A percentile compares a stretch with the other conserved stretches of the same genome.
Conservation (phyloP, 257 asterid species). For the Gynochthodes officinalis region DNA sequence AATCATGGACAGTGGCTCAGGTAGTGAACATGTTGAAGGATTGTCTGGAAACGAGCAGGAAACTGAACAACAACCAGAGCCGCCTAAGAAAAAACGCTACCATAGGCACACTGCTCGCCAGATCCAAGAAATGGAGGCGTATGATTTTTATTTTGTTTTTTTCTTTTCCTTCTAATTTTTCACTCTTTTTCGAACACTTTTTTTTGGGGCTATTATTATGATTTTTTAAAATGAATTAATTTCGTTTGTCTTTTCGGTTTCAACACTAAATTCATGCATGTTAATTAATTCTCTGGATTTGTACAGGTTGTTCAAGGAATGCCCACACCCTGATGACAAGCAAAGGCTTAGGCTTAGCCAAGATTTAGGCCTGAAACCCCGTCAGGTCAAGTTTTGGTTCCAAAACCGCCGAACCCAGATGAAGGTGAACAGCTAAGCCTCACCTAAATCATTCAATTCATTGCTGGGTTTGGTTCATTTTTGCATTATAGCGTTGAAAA, state of each 20-base stretch:
- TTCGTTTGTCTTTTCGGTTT: neutral
- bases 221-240: neutral
- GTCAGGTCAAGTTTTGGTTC: conserved; percentile 98
- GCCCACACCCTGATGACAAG: conserved; percentile 97
- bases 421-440: conserved; percentile 49
- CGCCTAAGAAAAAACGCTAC: conserved; percentile 70
- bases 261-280: conserved; percentile 6
- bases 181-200: too few species aligned
- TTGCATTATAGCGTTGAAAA: neutral
- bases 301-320: conserved; percentile 81
- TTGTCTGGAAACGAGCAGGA: conserved; percentile 72
- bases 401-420: conserved; percentile 92
- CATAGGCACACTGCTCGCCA: conserved; percentile 90
- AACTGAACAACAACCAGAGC: conserved; percentile 29
- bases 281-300: neutral
- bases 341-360: conserved; percentile 83
- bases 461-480: neutral
- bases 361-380: conserved; percentile 87
- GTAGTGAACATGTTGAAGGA: conserved; percentile 78
- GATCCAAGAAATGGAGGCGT: conserved; percentile 99
- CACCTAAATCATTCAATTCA: neutral
- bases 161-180: too few species aligned
- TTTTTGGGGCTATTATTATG: neutral
- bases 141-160: neutral
- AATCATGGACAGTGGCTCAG: conserved; percentile 71